Evolutionary conservation across 768 basidiomycete species (phyloP), one percentile per base, ranked within the genome.

Genomic region (Kwoniella dejecticola): DNA sequence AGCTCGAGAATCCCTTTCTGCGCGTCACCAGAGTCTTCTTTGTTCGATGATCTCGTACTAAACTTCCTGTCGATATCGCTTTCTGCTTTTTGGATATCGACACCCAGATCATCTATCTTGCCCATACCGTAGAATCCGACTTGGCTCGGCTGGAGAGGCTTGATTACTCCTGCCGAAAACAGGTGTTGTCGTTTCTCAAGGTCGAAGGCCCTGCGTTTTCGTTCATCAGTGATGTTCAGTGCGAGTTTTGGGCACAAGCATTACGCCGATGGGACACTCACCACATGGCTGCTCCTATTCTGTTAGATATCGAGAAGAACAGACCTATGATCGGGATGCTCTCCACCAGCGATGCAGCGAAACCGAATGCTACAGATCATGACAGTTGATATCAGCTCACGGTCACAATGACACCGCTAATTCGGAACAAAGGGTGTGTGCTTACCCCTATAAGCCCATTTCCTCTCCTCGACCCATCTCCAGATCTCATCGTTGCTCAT

Each of bases 261-360:
- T n/a, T n/a, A n/a, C n/a, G n/a, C n/a, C n/a, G n/a, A n/a, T n/a
- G 89, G 89, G 88, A 13, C n/a, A 72, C 75, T 45, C 49, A 75
- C 71, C 91, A 96, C 93, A 96, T 95, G 1, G 91, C 91, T 2
- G 90, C 93, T 5, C 92, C 92, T 24, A 95, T 84, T 5, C 90
- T 83, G 74, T 95, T 94, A 0, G 90, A 92, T 17, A 95, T 82
- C 1, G 87, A 87, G 74, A 95, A 91, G 10, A 88, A 78, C 4
- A 95, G 79, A 0, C 93, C 93, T 2, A 91, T 71, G 60, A 96
- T 83, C 0, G 93, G 93, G 0, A 95, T 79, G 1, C 84, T 83
- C 78, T 96, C 93, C 2, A 93, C 81, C 4, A 95, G 80, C 0
- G 91, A 86, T 0, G 93, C 89, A 0, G 85, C 77, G 74, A 95